phyloP scores from a whole-genome alignment of 106 monocot species.

The Cymbidium sinense region DNA sequence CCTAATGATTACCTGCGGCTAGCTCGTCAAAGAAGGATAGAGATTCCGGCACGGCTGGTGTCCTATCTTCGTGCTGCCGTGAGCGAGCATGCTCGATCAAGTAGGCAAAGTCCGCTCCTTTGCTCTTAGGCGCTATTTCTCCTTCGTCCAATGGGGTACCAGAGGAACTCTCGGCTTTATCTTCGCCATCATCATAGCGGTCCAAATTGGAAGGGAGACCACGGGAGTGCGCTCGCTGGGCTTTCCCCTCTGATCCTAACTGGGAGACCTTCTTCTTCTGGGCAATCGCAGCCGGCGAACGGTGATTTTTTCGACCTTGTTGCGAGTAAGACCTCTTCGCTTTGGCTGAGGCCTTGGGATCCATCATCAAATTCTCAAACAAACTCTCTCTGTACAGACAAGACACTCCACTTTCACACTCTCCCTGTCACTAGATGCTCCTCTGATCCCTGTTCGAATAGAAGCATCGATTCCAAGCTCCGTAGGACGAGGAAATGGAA shows the following conservation, averaged over 20 bases:
- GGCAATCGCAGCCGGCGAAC: slow-evolving; percentile 20
- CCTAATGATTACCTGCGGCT: slow-evolving; percentile 14
- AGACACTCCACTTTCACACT: not conserved
- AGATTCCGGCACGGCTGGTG: not conserved
- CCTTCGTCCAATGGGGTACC: not conserved
- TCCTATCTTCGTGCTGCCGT: slow-evolving; percentile 15
- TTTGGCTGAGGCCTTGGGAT: slow-evolving; percentile 74
- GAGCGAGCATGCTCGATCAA: slow-evolving; percentile 66
- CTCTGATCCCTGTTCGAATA: not conserved
- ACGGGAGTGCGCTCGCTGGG: slow-evolving; percentile 4
- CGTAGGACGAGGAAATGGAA: too few relatives aligned
- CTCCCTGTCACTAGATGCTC: not conserved
- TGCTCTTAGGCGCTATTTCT: slow-evolving; percentile 49
- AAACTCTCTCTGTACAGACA: not conserved
- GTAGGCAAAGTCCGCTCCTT: slow-evolving; percentile 65
- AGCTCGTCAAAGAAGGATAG: slow-evolving; percentile 17
- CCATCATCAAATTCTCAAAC: slow-evolving; percentile 33
- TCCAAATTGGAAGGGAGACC: slow-evolving; percentile 78
- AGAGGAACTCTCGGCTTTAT: slow-evolving; percentile 4
- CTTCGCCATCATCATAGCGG: slow-evolving; percentile 44
- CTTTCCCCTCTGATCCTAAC: slow-evolving; percentile 2
- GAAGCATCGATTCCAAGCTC: too few relatives aligned
- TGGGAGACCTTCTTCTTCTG: slow-evolving; percentile 35
- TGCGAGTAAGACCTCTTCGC: slow-evolving; percentile 65
- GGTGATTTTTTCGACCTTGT: slow-evolving; percentile 42